Conservation (phyloP, 2,329 filamentous ascomycete species). For the Rhynchosporium graminicola region DNA sequence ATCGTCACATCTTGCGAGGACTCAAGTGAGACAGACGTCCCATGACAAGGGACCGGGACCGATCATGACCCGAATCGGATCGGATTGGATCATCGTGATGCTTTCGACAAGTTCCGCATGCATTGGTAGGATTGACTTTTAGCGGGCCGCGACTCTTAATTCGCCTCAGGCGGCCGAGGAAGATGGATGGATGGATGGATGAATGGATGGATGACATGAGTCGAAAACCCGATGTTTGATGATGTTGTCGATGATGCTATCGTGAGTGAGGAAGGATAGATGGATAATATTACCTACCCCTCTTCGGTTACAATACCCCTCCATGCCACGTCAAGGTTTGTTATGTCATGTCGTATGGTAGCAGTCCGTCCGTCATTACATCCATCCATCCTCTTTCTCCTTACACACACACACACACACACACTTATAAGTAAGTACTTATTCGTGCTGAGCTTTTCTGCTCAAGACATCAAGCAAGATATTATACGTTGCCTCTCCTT, state of each 20-base stretch:
- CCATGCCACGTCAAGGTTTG: neutral
- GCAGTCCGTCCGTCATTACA: no score
- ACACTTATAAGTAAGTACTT: neutral
- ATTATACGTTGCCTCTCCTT: no score
- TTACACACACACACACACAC: neutral
- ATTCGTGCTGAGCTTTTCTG: no score
- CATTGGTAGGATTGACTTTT: neutral
- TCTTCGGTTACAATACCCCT: slow-evolving; percentile 1
- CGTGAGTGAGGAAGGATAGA: neutral
- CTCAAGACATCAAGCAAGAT: no score
- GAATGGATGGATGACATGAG: neutral
- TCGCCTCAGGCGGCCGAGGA: slow-evolving; percentile 4
- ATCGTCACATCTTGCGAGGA: neutral
- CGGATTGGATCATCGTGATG: neutral
- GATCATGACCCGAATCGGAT: slow-evolving; percentile 7
- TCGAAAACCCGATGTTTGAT: neutral
- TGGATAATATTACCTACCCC: neutral
- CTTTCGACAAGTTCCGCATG: neutral
- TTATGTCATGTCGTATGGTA: neutral
- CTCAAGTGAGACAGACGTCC: neutral
- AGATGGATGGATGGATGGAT: neutral
- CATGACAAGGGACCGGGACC: neutral
- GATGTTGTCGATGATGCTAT: slow-evolving; percentile 16
- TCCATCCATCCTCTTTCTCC: neutral
- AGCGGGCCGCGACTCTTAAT: neutral